Conservation (phyloP, 1,139 yeast genomes). For the Pichia sp. region DNA sequence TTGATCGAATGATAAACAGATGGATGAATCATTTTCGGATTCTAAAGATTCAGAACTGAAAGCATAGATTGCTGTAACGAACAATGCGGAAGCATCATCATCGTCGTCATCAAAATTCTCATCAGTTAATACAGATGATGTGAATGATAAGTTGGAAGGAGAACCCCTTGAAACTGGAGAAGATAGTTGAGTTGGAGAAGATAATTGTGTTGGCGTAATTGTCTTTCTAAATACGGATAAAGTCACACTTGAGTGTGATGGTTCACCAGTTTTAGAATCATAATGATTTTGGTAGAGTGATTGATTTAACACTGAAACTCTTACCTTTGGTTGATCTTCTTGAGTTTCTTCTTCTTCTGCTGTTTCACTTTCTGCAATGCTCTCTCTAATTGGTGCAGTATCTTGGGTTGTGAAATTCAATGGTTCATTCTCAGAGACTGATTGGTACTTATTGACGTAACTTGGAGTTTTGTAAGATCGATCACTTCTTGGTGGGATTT, state of each 20-base stretch:
- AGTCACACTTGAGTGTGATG: slow-evolving; percentile 1
- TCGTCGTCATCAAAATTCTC: slow-evolving; percentile 14
- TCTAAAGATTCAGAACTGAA: slow-evolving; percentile 72
- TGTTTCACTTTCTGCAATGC: background rate
- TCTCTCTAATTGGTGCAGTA: background rate
- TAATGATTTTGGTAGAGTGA: slow-evolving; percentile 25
- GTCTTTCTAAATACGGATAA: background rate
- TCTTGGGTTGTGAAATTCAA: slow-evolving; percentile 9
- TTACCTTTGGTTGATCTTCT: slow-evolving; percentile 15
- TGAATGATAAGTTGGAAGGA: slow-evolving; percentile 4
- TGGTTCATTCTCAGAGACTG: slow-evolving; percentile 14
- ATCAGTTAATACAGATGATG: background rate
- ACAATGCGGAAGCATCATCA: slow-evolving; percentile 35
- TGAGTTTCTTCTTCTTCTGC: background rate
- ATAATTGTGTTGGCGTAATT: background rate
- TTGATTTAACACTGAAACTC: slow-evolving; percentile 29
- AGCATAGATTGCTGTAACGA: slow-evolving; percentile 69
- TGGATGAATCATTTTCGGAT: slow-evolving; percentile 64
- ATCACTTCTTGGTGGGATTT: background rate
- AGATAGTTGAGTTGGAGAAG: background rate
- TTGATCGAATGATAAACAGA: slow-evolving; percentile 79
- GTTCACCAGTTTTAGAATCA: slow-evolving; percentile 16
- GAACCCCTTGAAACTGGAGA: background rate
- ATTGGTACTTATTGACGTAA: slow-evolving; percentile 5
- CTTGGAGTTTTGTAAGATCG: background rate